Percentiles rank a stretch among this genome's conserved stretches.
These are phyloP conservation scores for Pachyrhizus erosus DNA, from an alignment of 306 rosid species.

Conservation along the genomic window DNA sequence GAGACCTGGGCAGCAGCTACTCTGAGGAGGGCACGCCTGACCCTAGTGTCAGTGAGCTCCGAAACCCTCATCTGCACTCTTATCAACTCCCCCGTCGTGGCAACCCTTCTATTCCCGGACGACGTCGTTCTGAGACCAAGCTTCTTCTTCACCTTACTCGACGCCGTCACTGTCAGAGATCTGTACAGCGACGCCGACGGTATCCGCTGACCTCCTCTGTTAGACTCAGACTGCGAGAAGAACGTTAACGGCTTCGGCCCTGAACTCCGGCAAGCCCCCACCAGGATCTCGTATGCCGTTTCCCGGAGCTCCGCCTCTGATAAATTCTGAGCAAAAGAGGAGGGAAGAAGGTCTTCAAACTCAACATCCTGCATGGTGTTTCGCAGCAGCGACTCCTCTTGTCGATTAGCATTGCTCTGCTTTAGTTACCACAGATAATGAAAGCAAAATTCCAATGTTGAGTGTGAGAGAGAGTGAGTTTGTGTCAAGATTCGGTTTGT, in stretches of 20 bases:
- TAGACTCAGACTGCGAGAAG: slow-evolving; percentile 57
- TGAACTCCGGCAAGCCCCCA: slow-evolving; percentile 74
- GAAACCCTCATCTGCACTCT: slow-evolving; percentile 79
- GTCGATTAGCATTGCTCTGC: slow-evolving; percentile 54
- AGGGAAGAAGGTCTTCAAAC: slow-evolving; percentile 53
- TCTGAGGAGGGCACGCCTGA: slow-evolving; percentile 73
- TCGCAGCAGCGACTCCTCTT: not conserved
- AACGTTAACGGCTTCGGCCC: slow-evolving; percentile 71
- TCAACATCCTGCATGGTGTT: slow-evolving; percentile 58
- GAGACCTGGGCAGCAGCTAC: slow-evolving; percentile 76
- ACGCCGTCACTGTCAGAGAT: slow-evolving; percentile 65
- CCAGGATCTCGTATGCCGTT: slow-evolving; percentile 80
- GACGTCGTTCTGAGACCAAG: slow-evolving; percentile 64
- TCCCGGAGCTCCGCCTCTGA: slow-evolving; percentile 72
- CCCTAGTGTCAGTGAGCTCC: slow-evolving; percentile 70
- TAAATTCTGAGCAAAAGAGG: slow-evolving; percentile 53
- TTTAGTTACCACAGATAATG: slow-evolving; percentile 28
- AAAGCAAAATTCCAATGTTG: not conserved
- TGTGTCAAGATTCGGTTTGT: slow-evolving; percentile 26
- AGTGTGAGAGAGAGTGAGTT: slow-evolving; percentile 20
- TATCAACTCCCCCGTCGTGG: slow-evolving; percentile 70
- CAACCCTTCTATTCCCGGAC: slow-evolving; percentile 44
- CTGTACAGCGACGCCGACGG: slow-evolving; percentile 67
- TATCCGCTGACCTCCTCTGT: not conserved
- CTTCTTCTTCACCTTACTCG: slow-evolving; percentile 73